Conservation (phyloP, 495 filamentous ascomycete genomes). For the Aspergillus kassunensis region DNA sequence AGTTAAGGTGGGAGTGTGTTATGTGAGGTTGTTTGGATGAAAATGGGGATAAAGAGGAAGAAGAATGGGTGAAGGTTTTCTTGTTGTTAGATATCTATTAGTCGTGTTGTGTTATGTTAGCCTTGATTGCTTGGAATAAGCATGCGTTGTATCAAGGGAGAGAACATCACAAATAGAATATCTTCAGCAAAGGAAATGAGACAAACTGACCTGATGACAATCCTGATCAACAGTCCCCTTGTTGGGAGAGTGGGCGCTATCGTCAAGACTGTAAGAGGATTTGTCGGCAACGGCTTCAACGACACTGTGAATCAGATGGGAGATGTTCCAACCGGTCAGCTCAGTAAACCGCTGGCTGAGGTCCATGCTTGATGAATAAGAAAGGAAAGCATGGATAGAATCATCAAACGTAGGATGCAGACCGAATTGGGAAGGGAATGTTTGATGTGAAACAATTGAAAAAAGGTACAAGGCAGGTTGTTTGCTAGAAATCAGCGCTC, state of each 20-base stretch:
- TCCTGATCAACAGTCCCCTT: neutral
- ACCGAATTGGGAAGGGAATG: no score
- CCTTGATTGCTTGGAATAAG: neutral
- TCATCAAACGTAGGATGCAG: neutral
- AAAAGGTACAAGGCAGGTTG: no score
- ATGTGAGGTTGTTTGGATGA: neutral
- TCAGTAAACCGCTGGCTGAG: constrained; percentile 2
- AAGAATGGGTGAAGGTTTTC: neutral
- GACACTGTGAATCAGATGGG: constrained; percentile 8
- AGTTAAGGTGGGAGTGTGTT: neutral
- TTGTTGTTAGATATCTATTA: neutral
- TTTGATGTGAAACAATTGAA: no score
- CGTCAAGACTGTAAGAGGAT: constrained; percentile 6
- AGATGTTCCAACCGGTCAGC: constrained; percentile 8
- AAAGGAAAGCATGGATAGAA: neutral
- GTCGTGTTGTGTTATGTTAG: constrained; percentile 4
- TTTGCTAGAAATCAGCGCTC: no score
- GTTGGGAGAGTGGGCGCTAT: constrained; percentile 10
- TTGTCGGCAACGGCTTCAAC: constrained; percentile 4
- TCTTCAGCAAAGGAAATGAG: neutral
- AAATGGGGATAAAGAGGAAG: neutral
- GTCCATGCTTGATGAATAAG: neutral
- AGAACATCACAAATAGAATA: no score
- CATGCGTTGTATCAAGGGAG: no score
- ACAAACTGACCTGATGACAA: constrained; percentile 2